phyloP scores from a whole-genome alignment of 2,329 filamentous ascomycete species.

The Penicillium aurantiogriseum region DNA sequence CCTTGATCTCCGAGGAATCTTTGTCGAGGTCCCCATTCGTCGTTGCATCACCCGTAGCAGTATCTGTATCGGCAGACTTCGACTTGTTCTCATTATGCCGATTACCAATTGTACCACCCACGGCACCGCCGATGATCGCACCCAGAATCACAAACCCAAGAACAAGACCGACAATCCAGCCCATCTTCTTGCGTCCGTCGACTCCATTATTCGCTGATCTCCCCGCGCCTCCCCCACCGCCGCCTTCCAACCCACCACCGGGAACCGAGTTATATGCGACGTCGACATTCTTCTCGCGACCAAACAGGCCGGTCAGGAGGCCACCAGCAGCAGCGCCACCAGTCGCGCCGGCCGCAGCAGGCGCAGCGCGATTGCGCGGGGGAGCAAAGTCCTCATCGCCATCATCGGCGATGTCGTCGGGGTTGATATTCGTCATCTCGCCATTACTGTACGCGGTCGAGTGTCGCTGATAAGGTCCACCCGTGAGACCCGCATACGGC shows the following conservation, averaged over 20 bases:
- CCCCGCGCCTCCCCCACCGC: slow-evolving; percentile 64
- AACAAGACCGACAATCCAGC: slow-evolving; percentile 68
- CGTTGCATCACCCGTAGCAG: slow-evolving; percentile 59
- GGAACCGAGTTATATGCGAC: slow-evolving; percentile 59
- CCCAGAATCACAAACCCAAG: slow-evolving; percentile 64
- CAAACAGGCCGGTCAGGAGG: slow-evolving; percentile 46
- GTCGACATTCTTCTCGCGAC: slow-evolving; percentile 42
- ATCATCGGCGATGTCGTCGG: slow-evolving; percentile 79
- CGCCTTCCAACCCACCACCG: slow-evolving; percentile 29
- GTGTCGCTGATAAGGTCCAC: slow-evolving; percentile 67
- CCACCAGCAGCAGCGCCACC: slow-evolving; percentile 45
- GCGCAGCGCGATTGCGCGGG: slow-evolving; percentile 25
- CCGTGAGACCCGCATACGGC: slow-evolving; percentile 42
- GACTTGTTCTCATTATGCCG: slow-evolving; percentile 43
- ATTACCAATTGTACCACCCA: slow-evolving; percentile 68
- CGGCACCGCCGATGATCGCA: slow-evolving; percentile 70
- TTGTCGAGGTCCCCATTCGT: slow-evolving; percentile 69
- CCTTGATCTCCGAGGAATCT: slow-evolving; percentile 75
- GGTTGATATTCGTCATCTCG: slow-evolving; percentile 59
- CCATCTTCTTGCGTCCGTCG: slow-evolving; percentile 63
- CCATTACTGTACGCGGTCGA: slow-evolving; percentile 49
- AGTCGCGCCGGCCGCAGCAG: slow-evolving; percentile 40
- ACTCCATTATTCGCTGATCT: slow-evolving; percentile 62
- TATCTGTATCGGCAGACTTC: slow-evolving; percentile 39
- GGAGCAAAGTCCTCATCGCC: slow-evolving; percentile 77